Conservation (phyloP, 1,284 basidiomycete genomes). For the Coniferiporia sulphurascens region DNA sequence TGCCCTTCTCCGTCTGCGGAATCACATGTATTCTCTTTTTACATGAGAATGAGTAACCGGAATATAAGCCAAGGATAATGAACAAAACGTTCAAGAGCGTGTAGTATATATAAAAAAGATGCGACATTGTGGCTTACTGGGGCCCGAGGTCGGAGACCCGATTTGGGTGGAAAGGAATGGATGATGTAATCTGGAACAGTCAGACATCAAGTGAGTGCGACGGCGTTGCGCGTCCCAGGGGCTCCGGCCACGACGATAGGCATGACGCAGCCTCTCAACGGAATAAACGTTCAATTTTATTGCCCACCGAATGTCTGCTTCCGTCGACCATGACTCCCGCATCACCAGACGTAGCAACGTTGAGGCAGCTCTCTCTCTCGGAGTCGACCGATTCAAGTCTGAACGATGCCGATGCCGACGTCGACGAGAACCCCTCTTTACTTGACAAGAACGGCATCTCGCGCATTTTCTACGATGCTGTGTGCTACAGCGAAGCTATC, state of each 20-base stretch:
- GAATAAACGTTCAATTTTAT: too few relatives aligned
- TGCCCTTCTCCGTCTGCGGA: too few relatives aligned
- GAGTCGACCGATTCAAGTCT: not conserved
- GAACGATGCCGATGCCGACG: slow-evolving; percentile 2
- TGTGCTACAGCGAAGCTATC: slow-evolving; percentile 12
- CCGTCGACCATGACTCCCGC: too few relatives aligned
- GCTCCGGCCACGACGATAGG: not conserved
- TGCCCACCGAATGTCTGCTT: too few relatives aligned
- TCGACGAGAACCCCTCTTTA: slow-evolving; percentile 2
- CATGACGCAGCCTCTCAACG: not conserved
- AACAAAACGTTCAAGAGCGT: too few relatives aligned
- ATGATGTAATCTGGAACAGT: not conserved
- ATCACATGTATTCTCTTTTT: too few relatives aligned
- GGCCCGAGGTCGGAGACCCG: too few relatives aligned
- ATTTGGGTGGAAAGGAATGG: not conserved
- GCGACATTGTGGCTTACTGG: too few relatives aligned
- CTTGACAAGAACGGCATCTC: slow-evolving; percentile 12
- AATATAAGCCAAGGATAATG: too few relatives aligned
- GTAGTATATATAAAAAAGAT: too few relatives aligned
- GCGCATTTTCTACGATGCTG: slow-evolving; percentile 14
- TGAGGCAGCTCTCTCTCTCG: not conserved
- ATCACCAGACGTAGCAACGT: not conserved
- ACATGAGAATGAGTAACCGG: too few relatives aligned
- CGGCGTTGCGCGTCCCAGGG: not conserved
- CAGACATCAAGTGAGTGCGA: not conserved